phyloP scores from a whole-genome alignment of 169 alveolate species.

The Plasmodium billcollinsi region DNA sequence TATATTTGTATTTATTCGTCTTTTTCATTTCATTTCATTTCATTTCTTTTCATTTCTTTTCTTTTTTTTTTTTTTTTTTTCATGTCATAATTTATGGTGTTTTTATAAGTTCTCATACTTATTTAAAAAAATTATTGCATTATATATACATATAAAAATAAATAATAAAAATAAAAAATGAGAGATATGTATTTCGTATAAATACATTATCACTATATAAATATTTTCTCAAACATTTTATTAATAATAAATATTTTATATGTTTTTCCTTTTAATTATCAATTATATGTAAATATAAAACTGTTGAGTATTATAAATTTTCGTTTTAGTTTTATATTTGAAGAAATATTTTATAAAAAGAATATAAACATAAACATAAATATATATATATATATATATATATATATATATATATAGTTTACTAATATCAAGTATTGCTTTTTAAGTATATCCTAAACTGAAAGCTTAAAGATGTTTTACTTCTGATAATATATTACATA shows the following conservation, averaged over 20 bases:
- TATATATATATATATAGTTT: background rate
- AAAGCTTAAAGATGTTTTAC: too few relatives aligned
- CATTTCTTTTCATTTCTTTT: background rate
- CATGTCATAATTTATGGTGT: conserved; percentile 11
- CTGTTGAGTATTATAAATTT: too few relatives aligned
- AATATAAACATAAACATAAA: too few relatives aligned
- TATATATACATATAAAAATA: background rate
- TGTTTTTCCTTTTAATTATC: conserved; percentile 36
- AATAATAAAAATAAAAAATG: background rate
- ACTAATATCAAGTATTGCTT: background rate
- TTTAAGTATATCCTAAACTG: background rate
- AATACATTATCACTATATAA: background rate
- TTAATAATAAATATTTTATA: conserved; percentile 7
- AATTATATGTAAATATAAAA: conserved; percentile 25
- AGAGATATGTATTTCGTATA: too few relatives aligned
- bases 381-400: background rate
- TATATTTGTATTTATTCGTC: background rate
- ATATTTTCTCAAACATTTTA: conserved; percentile 21
- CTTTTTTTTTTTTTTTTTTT: background rate
- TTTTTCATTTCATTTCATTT: background rate
- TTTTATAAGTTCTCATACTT: conserved; percentile 1
- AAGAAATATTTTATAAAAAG: too few relatives aligned
- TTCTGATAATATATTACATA: too few relatives aligned
- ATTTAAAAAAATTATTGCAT: background rate
- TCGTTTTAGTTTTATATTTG: too few relatives aligned